These are phyloP conservation scores for Helianthus tuberosus DNA, from an alignment of 129 eudicot genomes.

Conservation along the genomic window DNA sequence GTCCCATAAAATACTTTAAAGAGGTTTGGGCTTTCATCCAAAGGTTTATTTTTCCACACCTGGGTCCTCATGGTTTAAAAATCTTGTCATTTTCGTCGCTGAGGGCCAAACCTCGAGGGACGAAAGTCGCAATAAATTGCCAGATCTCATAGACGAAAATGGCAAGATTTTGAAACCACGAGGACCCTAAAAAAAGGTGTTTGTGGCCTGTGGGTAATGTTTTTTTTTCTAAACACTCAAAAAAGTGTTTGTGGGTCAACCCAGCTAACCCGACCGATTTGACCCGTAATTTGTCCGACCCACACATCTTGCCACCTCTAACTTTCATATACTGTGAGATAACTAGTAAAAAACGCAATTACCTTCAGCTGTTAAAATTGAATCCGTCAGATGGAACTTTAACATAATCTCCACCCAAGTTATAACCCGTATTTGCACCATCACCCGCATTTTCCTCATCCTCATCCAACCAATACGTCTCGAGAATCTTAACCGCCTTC, in stretches of 20 bases:
- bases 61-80: too few relatives aligned
- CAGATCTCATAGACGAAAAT: too few relatives aligned
- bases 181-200: too few relatives aligned
- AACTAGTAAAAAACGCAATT: neutral
- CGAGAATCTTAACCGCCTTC: conserved; percentile 84
- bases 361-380: conserved; percentile 77
- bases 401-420: conserved; percentile 55
- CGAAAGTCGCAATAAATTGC: too few relatives aligned
- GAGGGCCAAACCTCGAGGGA: too few relatives aligned
- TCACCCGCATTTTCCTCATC: conserved; percentile 55
- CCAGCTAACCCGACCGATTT: neutral
- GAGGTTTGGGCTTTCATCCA: too few relatives aligned
- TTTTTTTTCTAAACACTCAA: neutral
- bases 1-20: neutral
- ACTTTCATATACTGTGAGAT: neutral
- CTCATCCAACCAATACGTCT: conserved; percentile 85
- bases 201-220: too few relatives aligned
- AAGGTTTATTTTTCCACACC: too few relatives aligned
- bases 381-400: conserved; percentile 83
- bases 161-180: too few relatives aligned
- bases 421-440: conserved; percentile 51
- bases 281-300: neutral
- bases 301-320: neutral
- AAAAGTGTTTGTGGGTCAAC: neutral
- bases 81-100: too few relatives aligned